Conservation (phyloP, 202 grass and related monocot genomes). For the Schoenoplectus triqueter region DNA sequence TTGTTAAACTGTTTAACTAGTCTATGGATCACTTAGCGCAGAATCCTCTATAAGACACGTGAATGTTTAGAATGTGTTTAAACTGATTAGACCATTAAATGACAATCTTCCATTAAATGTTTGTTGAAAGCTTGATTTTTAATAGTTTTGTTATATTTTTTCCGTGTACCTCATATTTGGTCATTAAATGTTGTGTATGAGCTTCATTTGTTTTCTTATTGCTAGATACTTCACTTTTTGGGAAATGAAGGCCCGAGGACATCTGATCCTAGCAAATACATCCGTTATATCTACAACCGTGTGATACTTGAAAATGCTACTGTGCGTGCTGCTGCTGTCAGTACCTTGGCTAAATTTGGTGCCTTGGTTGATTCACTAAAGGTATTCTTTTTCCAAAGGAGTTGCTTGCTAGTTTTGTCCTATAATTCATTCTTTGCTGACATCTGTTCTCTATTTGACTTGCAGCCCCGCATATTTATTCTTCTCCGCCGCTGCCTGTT, state of each 20-base stretch:
- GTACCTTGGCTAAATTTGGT: slow-evolving; percentile 94
- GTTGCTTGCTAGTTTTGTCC: background rate
- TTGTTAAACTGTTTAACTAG: background rate
- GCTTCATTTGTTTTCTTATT: slow-evolving; percentile 16
- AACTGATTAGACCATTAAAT: background rate
- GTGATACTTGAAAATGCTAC: slow-evolving; percentile 99
- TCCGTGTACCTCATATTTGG: background rate
- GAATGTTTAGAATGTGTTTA: background rate
- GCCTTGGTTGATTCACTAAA: slow-evolving; percentile 91
- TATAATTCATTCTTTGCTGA: slow-evolving; percentile 36
- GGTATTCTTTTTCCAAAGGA: slow-evolving; percentile 48
- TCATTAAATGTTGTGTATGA: slow-evolving; percentile 2
- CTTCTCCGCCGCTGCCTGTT: slow-evolving; percentile 93
- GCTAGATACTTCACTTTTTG: slow-evolving; percentile 96
- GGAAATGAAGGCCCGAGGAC: slow-evolving; percentile 99
- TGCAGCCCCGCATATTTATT: slow-evolving; percentile 97
- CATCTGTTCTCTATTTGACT: slow-evolving; percentile 37
- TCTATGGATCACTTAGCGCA: background rate
- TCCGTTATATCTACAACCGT: slow-evolving; percentile 96
- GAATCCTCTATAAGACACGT: background rate
- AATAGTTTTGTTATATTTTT: background rate
- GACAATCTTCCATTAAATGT: background rate
- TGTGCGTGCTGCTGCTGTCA: slow-evolving; percentile 94
- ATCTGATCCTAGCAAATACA: slow-evolving; percentile 97
- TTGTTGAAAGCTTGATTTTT: background rate